Percentiles rank a stretch among this genome's conserved stretches.
Evolutionary conservation across 345 rosid genomes (phyloP).

Genomic region (Aquilaria yunnanensis): DNA sequence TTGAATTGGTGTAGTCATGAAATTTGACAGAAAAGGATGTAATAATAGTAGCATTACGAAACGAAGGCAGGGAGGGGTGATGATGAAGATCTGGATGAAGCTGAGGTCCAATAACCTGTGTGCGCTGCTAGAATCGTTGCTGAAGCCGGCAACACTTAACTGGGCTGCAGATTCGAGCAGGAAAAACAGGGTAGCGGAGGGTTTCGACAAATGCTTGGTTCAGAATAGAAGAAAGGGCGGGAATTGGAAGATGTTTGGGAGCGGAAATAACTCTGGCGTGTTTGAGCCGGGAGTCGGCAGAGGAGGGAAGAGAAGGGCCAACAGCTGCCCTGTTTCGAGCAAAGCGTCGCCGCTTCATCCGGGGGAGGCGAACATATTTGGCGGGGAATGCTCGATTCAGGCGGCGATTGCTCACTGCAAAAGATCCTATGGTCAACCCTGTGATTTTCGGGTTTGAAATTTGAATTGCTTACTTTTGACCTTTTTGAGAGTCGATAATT

Average conservation of each 20-base stretch:
- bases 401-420: constrained; percentile 14
- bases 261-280: not conserved
- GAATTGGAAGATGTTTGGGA: not conserved
- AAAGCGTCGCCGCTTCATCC: not conserved
- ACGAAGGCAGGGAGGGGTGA: too few relatives aligned
- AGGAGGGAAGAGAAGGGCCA: not conserved
- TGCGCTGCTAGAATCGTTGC: not conserved
- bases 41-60: too few relatives aligned
- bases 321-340: not conserved
- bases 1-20: too few relatives aligned
- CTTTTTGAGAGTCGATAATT: too few relatives aligned
- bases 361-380: not conserved
- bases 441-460: not conserved
- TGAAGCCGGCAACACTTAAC: not conserved
- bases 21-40: too few relatives aligned
- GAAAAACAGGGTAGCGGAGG: not conserved
- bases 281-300: not conserved
- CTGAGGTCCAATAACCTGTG: not conserved
- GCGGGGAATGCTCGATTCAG: constrained; percentile 6
- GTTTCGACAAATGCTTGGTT: too few relatives aligned
- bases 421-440: not conserved
- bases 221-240: not conserved
- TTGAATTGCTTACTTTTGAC: too few relatives aligned
- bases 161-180: not conserved
- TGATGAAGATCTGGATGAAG: not conserved